A percentile compares a stretch with the other conserved stretches of the same genome.
Evolutionary conservation across 148 eudicot genomes (phyloP).

Genomic region (Tetragonia tetragonoides): DNA sequence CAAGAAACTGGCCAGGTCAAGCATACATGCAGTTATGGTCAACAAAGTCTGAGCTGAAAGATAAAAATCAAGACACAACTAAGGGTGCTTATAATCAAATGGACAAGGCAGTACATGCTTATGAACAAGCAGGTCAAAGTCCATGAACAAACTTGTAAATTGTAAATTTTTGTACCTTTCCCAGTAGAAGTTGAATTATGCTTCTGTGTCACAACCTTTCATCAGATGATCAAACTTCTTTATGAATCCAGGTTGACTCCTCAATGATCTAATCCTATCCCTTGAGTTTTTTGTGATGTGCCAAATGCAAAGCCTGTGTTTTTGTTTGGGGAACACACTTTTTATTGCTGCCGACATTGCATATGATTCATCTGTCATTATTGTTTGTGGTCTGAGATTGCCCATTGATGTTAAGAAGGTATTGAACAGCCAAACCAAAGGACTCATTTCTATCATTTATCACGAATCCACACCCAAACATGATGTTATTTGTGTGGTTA

Average conservation of each 20-base stretch:
- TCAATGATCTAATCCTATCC: neutral
- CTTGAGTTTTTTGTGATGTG: neutral
- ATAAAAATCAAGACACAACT: conserved; percentile 29
- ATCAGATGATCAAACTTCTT: neutral
- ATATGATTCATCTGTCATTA: neutral
- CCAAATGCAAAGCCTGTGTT: neutral
- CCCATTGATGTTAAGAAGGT: neutral
- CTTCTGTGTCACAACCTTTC: neutral
- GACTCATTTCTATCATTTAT: neutral
- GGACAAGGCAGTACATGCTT: too few species aligned
- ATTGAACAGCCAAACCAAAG: too few species aligned
- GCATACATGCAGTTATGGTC: conserved; percentile 58
- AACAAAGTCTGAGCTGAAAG: conserved; percentile 23
- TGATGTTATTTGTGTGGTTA: neutral
- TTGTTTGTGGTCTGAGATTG: neutral
- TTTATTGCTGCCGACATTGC: neutral
- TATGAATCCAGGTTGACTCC: neutral
- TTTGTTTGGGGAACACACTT: neutral
- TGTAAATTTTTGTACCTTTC: neutral
- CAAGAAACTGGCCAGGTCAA: conserved; percentile 51
- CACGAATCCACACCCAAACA: neutral
- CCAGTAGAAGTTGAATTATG: neutral
- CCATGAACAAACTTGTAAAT: too few species aligned
- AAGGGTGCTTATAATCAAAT: too few species aligned
- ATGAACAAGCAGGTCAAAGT: too few species aligned